phyloP scores from a whole-genome alignment of 768 basidiomycete species.

The Amanita fuliginea region DNA sequence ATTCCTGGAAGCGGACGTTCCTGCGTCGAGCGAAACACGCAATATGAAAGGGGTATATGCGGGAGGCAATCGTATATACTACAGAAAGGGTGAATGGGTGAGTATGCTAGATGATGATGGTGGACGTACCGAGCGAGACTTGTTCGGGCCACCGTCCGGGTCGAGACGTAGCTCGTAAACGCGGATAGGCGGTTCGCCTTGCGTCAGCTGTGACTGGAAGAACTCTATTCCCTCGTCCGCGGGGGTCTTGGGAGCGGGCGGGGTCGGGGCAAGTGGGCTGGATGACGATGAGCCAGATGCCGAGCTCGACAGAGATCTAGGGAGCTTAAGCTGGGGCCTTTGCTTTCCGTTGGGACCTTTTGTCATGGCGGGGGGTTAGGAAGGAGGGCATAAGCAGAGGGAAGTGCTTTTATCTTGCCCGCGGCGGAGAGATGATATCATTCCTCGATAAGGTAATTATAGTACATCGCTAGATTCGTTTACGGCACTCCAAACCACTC shows the following conservation, averaged over 20 bases:
- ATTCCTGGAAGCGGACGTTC: conserved; percentile 82
- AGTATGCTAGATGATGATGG: not conserved
- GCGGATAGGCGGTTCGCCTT: conserved; percentile 53
- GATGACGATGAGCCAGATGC: conserved; percentile 13
- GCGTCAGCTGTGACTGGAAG: conserved; percentile 47
- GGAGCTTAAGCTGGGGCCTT: conserved; percentile 21
- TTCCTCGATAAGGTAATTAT: conserved; percentile 2
- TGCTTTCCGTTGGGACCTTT: conserved; percentile 16
- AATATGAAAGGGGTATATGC: conserved; percentile 83
- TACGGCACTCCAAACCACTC: conserved; percentile 37
- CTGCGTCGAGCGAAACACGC: conserved; percentile 84
- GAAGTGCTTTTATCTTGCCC: conserved; percentile 8
- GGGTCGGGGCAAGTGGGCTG: conserved; percentile 15
- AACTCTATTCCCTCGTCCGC: conserved; percentile 90
- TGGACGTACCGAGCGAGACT: conserved; percentile 66
- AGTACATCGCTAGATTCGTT: not conserved
- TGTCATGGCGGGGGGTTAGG: conserved; percentile 10
- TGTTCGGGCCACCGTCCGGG: conserved; percentile 82
- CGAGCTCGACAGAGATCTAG: conserved; percentile 12
- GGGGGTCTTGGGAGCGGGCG: conserved; percentile 71
- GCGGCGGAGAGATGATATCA: conserved; percentile 4
- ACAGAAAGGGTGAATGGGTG: conserved; percentile 4
- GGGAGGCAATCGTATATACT: conserved; percentile 97
- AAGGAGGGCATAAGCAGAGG: not conserved
- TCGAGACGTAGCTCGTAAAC: conserved; percentile 86